phyloP scores from a whole-genome alignment of 2,329 filamentous ascomycete species.

The Aspergillus felis region DNA sequence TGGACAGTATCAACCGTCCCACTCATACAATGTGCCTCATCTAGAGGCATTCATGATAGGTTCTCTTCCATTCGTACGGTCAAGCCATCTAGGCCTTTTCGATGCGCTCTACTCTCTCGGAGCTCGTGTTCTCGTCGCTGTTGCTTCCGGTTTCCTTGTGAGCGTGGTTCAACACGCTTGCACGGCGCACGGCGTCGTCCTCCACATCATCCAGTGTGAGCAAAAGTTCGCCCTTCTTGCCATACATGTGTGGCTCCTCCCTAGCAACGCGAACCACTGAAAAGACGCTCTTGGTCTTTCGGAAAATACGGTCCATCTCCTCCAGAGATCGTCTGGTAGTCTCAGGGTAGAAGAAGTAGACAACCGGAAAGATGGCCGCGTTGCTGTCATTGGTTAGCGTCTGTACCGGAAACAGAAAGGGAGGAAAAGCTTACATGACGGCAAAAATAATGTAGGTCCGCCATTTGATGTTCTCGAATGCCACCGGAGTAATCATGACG shows the following conservation, averaged over 20 bases:
- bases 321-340: slow-evolving; percentile 59
- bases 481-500: slow-evolving; percentile 62
- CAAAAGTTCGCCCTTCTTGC: slow-evolving; percentile 55
- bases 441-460: slow-evolving; percentile 56
- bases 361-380: slow-evolving; percentile 52
- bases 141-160: slow-evolving; percentile 11
- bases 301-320: slow-evolving; percentile 67
- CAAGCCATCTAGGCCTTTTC: background rate
- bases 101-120: slow-evolving; percentile 7
- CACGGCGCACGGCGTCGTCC: slow-evolving; percentile 36
- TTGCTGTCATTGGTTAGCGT: slow-evolving; percentile 36
- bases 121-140: slow-evolving; percentile 16
- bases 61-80: background rate
- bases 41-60: background rate
- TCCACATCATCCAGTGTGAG: slow-evolving; percentile 49
- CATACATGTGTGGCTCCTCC: slow-evolving; percentile 53
- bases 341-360: slow-evolving; percentile 61
- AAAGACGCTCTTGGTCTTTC: slow-evolving; percentile 49
- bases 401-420: background rate
- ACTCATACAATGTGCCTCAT: background rate
- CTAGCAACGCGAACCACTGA: slow-evolving; percentile 48
- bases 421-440: slow-evolving; percentile 41
- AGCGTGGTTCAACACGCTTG: slow-evolving; percentile 22
- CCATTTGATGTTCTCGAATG: slow-evolving; percentile 54
- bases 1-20: background rate